phyloP scores from a whole-genome alignment of 2,329 filamentous ascomycete species.

The Chaetomiaceae sp. region DNA sequence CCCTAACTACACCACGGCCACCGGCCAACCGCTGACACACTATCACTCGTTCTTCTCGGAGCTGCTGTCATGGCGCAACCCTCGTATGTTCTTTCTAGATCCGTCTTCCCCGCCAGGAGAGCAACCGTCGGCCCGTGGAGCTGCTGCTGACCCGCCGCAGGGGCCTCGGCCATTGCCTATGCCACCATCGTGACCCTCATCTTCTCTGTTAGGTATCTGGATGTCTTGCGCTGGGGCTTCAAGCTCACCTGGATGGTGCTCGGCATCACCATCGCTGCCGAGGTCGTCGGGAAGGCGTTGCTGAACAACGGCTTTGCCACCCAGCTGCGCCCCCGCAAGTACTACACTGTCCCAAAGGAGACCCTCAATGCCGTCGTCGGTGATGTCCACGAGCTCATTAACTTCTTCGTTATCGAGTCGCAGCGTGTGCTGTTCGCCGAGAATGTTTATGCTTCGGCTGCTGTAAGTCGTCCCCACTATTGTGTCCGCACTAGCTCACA shows the following conservation, averaged over 20 bases:
- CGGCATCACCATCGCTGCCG: slow-evolving; percentile 53
- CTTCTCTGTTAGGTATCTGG: slow-evolving; percentile 58
- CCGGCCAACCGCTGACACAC: slow-evolving; percentile 58
- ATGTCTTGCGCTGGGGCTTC: slow-evolving; percentile 58
- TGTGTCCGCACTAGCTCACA: background rate
- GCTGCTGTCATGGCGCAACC: slow-evolving; percentile 63
- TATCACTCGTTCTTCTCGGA: slow-evolving; percentile 67
- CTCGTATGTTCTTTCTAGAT: slow-evolving; percentile 56
- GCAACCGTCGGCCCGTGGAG: slow-evolving; percentile 6
- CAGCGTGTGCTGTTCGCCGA: slow-evolving; percentile 64
- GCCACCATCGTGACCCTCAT: slow-evolving; percentile 51
- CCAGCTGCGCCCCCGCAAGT: slow-evolving; percentile 60
- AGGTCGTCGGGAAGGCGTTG: slow-evolving; percentile 54
- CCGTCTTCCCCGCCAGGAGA: no score
- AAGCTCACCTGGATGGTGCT: slow-evolving; percentile 60
- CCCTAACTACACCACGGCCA: slow-evolving; percentile 48
- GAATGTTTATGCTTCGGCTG: slow-evolving; percentile 54
- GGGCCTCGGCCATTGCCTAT: slow-evolving; percentile 61
- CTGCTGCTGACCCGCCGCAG: slow-evolving; percentile 33
- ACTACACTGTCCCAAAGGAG: slow-evolving; percentile 60
- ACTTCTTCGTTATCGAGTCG: slow-evolving; percentile 65
- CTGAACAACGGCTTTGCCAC: slow-evolving; percentile 57
- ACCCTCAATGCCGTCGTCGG: slow-evolving; percentile 55
- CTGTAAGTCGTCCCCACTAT: slow-evolving; percentile 41
- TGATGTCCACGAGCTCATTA: slow-evolving; percentile 61